Evolutionary conservation across 768 basidiomycete species (phyloP).

Genomic region (Calocybe cyanea): DNA sequence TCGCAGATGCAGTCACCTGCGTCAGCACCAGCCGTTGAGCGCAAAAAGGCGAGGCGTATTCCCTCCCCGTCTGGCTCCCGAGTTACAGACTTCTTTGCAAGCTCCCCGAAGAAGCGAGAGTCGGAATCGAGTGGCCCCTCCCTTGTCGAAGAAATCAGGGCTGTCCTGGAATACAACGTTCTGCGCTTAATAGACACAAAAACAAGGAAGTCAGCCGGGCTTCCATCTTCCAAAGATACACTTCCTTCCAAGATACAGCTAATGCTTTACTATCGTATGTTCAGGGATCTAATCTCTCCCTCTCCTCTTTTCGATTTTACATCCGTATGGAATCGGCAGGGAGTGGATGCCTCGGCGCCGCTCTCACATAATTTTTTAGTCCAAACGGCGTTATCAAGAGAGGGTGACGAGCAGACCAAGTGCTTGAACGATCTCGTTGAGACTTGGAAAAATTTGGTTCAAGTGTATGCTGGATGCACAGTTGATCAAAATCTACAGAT

Average conservation of each 20-base stretch:
- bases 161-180: background rate
- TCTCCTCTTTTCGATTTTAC: constrained; percentile 48
- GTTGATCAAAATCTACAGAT: constrained; percentile 43
- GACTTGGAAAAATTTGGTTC: constrained; percentile 27
- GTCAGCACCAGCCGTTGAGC: constrained; percentile 10
- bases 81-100: constrained; percentile 11
- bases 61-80: constrained; percentile 12
- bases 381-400: constrained; percentile 31
- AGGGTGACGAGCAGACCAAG: constrained; percentile 15
- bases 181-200: constrained; percentile 66
- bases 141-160: too few relatives aligned
- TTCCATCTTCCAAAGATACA: constrained; percentile 60
- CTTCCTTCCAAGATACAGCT: constrained; percentile 63
- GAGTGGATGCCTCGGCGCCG: constrained; percentile 34
- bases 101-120: background rate
- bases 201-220: constrained; percentile 44
- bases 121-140: too few relatives aligned
- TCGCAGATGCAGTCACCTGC: constrained; percentile 5
- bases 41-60: constrained; percentile 18
- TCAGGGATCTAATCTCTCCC: constrained; percentile 45
- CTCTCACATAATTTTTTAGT: constrained; percentile 52
- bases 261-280: constrained; percentile 72
- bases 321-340: constrained; percentile 46
- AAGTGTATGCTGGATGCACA: constrained; percentile 22
- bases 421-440: constrained; percentile 38